These are phyloP conservation scores for Saxophila tyrrhenica DNA, from an alignment of 495 filamentous ascomycete species.

Conservation along the genomic window DNA sequence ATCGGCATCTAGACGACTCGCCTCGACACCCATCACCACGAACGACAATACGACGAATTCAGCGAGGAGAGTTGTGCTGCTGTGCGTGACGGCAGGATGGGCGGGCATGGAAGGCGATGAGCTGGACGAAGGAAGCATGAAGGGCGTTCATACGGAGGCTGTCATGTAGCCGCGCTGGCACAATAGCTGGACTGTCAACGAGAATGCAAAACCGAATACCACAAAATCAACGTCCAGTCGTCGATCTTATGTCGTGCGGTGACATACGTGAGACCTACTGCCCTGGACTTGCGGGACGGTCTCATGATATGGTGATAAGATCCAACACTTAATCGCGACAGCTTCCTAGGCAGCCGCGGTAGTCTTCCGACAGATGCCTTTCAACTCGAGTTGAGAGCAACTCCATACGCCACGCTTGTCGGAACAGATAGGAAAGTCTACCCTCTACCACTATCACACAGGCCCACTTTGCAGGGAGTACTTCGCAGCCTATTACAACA, in stretches of 20 bases:
- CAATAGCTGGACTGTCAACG: not conserved
- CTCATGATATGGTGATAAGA: no score
- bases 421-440: no score
- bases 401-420: no score
- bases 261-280: no score
- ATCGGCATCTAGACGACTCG: conserved; percentile 74
- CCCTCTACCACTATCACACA: not conserved
- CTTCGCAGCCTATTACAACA: conserved; percentile 15
- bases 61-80: not conserved
- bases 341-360: no score
- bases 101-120: not conserved
- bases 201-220: not conserved
- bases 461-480: not conserved
- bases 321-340: no score
- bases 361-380: no score
- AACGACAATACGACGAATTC: not conserved
- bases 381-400: no score
- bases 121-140: not conserved
- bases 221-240: no score
- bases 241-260: no score
- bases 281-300: no score
- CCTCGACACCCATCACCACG: not conserved
- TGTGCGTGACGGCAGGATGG: not conserved
- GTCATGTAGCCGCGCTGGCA: not conserved
- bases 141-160: not conserved